Evolutionary conservation across 805 yeast genomes (phyloP).

Genomic region (Zygosaccharomyces gambellarensis): DNA sequence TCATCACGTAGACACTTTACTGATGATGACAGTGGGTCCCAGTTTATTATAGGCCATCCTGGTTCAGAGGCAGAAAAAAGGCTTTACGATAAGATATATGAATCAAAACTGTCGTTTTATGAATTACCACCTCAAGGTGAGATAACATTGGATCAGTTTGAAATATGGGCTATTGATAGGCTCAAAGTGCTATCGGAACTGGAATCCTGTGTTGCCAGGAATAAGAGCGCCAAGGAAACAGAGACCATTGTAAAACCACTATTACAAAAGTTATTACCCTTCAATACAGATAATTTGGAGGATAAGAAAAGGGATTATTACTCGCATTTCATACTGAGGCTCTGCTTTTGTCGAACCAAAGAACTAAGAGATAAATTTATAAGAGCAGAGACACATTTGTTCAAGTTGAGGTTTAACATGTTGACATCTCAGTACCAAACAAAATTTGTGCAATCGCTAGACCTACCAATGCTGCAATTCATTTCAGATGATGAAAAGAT

Average conservation of each 20-base stretch:
- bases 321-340: constrained; percentile 80
- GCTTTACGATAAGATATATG: constrained; percentile 41
- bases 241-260: constrained; percentile 62
- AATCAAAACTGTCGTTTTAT: constrained; percentile 69
- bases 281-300: constrained; percentile 38
- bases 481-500: constrained; percentile 60
- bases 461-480: constrained; percentile 62
- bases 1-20: constrained; percentile 67
- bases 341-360: constrained; percentile 84
- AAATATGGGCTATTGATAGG: constrained; percentile 92
- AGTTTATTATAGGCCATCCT: constrained; percentile 23
- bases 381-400: constrained; percentile 67
- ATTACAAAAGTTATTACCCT: constrained; percentile 59
- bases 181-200: constrained; percentile 77
- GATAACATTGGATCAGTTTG: constrained; percentile 88
- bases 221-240: constrained; percentile 58
- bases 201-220: constrained; percentile 66
- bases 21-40: constrained; percentile 22
- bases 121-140: constrained; percentile 74
- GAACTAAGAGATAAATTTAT: constrained; percentile 79
- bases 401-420: constrained; percentile 64
- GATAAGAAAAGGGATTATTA: constrained; percentile 87
- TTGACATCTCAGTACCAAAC: constrained; percentile 63
- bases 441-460: constrained; percentile 59
- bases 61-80: constrained; percentile 32